Evolutionary conservation across 2,329 filamentous ascomycete species (phyloP).

Genomic region (Lecanicillium sp.): DNA sequence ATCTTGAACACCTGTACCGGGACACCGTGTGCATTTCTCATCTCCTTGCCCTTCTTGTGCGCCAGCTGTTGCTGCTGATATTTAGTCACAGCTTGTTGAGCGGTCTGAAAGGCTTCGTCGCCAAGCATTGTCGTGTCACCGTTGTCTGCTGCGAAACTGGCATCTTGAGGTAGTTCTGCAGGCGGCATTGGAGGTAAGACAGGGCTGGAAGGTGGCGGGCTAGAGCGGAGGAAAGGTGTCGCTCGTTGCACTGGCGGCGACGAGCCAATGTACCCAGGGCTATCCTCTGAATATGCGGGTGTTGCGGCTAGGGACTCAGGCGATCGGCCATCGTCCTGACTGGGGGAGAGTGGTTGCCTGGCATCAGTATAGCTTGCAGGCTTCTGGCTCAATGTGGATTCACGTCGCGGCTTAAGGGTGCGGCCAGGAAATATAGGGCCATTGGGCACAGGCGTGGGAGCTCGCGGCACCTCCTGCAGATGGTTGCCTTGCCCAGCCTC

Average conservation of each 20-base stretch:
- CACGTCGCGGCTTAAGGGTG: constrained; percentile 44
- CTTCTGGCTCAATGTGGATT: constrained; percentile 50
- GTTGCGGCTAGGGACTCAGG: constrained; percentile 47
- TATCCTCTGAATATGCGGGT: constrained; percentile 51
- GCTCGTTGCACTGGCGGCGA: constrained; percentile 75
- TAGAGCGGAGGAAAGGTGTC: constrained; percentile 45
- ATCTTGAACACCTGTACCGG: constrained; percentile 37
- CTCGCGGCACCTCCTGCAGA: constrained; percentile 65
- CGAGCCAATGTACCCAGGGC: constrained; percentile 77
- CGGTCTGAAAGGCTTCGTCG: constrained; percentile 43
- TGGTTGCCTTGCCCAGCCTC: constrained; percentile 40
- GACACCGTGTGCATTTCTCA: constrained; percentile 26
- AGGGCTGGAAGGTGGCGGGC: constrained; percentile 73
- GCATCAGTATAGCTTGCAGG: constrained; percentile 33
- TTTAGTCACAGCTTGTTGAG: constrained; percentile 24
- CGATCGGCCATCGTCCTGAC: constrained; percentile 43
- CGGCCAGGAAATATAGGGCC: constrained; percentile 26
- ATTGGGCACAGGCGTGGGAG: constrained; percentile 67
- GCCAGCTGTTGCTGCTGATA: constrained; percentile 8
- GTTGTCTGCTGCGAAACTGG: constrained; percentile 79
- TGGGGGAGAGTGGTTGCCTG: constrained; percentile 31
- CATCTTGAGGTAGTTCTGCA: constrained; percentile 59
- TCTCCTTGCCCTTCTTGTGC: constrained; percentile 17
- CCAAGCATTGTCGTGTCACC: constrained; percentile 58
- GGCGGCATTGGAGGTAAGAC: constrained; percentile 57